Base-by-base conservation (phyloP, 305 asterid species). In the Rubia balearica region DNA sequence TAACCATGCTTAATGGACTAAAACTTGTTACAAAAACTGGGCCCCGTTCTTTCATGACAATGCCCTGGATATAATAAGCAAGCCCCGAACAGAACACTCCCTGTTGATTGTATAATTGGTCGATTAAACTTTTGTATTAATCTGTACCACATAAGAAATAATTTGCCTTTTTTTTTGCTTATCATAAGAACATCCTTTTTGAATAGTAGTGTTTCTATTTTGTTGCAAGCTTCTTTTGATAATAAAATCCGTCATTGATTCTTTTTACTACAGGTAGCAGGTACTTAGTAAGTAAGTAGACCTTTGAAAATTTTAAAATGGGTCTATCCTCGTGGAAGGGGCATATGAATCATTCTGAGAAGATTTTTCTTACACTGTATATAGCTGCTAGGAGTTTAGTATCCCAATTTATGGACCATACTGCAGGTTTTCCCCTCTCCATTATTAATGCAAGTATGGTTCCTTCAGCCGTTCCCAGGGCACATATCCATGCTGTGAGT, bases 21-120 rank as follows among this genome's bases (percentile, higher is more conserved):
- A 93, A 93, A 6, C 97, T 97, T 7, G 98, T 88, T 7, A 91
- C 96, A 33, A 90, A 93, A 75, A 93, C 96, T 2, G 96, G 97
- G 38, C 98, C 98, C 61, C 98, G 75, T 27, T 84, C 92, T 82
- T 86, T 83, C 96, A 93, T 90, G 45, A 93, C 82, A 17, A 91
- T 74, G 64, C 98, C 97, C 83, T 90, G 97, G 60, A 93, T 85
- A 57, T 89, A 93, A 71, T 90, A 90, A 43, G 97, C 96, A 42
- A 90, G 88, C 14, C 96, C 98, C 16, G 97, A 89, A 75, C 98
- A 93, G 65, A 91, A 85, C 69, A 93, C 72, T 22, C 98, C 98
- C 97, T 93, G 89, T 72, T 61, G 63, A 72, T 12, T 69, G n/a
- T 24, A 49, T 65, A 65, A 21, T 46, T 10, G 53, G 57, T 22